Evolutionary conservation across 1,284 basidiomycete genomes (phyloP).

Genomic region (Fistulinella cinereoalba): DNA sequence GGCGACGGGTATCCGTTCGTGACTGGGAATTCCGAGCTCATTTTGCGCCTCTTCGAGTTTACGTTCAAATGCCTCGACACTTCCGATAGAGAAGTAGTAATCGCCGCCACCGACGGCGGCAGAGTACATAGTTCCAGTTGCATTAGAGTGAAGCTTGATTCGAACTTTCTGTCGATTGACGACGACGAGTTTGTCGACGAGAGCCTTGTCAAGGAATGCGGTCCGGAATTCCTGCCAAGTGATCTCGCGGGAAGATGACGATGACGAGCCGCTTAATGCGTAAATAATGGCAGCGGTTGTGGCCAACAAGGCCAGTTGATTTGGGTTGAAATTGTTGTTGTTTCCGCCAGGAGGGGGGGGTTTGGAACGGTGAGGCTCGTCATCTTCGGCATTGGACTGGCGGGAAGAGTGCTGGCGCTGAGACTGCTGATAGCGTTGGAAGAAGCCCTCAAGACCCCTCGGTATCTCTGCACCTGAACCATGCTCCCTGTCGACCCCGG

Average conservation of each 20-base stretch:
- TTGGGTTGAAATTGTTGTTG: constrained; percentile 49
- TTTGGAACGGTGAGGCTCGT: constrained; percentile 38
- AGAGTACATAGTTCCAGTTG: constrained; percentile 72
- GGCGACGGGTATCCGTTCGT: constrained; percentile 94
- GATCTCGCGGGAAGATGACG: constrained; percentile 77
- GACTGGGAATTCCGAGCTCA: constrained; percentile 87
- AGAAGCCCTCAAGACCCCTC: constrained; percentile 74
- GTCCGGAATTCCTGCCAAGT: constrained; percentile 99
- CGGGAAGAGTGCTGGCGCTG: constrained; percentile 34
- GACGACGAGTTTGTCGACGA: constrained; percentile 93
- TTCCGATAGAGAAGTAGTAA: constrained; percentile 97
- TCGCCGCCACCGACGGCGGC: constrained; percentile 50
- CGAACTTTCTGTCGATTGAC: constrained; percentile 91
- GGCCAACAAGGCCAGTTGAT: constrained; percentile 59
- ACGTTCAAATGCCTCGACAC: constrained; percentile 95
- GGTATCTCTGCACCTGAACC: constrained; percentile 29
- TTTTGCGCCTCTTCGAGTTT: constrained; percentile 92
- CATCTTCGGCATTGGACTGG: constrained; percentile 37
- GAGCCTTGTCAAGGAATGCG: constrained; percentile 91
- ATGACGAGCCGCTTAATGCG: constrained; percentile 59
- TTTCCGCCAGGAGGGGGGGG: constrained; percentile 47
- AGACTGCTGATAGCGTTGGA: constrained; percentile 68
- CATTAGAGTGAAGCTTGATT: constrained; percentile 84
- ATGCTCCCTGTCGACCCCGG: constrained; percentile 19
- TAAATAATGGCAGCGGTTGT: constrained; percentile 66